Conservation (phyloP, 83 land plant species). For the Thuja plicata region DNA sequence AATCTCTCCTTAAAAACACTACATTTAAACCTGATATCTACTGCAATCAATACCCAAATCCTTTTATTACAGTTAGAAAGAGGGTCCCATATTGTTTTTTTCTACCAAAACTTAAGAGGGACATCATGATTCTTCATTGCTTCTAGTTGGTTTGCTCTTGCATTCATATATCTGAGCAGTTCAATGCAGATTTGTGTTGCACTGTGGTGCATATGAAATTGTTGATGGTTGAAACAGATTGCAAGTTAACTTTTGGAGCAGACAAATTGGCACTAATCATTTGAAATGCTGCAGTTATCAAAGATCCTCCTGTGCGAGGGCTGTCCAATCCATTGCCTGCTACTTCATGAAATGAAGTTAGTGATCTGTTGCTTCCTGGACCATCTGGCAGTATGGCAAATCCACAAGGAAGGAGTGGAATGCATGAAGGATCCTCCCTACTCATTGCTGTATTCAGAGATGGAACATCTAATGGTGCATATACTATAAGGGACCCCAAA, state of each 20-base stretch:
- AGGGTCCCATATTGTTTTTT: not conserved
- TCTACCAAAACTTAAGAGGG: not conserved
- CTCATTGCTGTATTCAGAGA: slow-evolving; percentile 74
- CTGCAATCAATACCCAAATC: not conserved
- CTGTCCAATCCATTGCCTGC: slow-evolving; percentile 21
- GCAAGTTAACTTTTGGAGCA: slow-evolving; percentile 50
- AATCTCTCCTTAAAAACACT: not conserved
- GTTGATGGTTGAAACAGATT: slow-evolving; percentile 66
- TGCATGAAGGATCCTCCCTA: slow-evolving; percentile 77
- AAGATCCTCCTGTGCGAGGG: slow-evolving; percentile 43
- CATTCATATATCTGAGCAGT: slow-evolving; percentile 38
- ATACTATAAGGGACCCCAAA: slow-evolving; percentile 62
- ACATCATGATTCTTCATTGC: not conserved
- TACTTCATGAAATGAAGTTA: not conserved
- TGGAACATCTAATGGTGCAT: slow-evolving; percentile 68
- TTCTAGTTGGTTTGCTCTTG: too few relatives aligned
- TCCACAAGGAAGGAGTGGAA: slow-evolving; percentile 76
- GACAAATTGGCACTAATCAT: slow-evolving; percentile 68
- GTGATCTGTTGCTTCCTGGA: not conserved
- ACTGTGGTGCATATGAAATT: slow-evolving; percentile 70
- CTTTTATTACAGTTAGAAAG: not conserved
- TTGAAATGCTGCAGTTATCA: slow-evolving; percentile 70
- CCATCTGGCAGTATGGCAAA: slow-evolving; percentile 70
- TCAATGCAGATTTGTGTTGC: slow-evolving; percentile 66
- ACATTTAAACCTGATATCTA: not conserved